Percentiles rank a stretch among this genome's conserved stretches.
Conservation (phyloP, 768 basidiomycete species). For the Kondoa malvinella region DNA sequence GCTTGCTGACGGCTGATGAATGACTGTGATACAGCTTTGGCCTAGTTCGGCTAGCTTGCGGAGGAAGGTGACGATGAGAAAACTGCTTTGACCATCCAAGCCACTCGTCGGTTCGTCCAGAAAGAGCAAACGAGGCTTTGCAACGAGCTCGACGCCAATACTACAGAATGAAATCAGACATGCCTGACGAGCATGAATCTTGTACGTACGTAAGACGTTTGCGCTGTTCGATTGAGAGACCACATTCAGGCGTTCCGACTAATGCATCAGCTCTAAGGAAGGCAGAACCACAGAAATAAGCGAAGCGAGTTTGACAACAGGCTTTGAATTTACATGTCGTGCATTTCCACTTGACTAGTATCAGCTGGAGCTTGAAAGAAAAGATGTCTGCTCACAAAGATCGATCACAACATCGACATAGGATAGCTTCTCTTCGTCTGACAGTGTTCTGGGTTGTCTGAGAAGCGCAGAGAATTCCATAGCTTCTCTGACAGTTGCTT, state of each 20-base stretch:
- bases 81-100: slow-evolving; percentile 32
- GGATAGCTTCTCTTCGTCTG: slow-evolving; percentile 31
- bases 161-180: slow-evolving; percentile 39
- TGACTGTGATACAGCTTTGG: slow-evolving; percentile 51
- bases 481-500: slow-evolving; percentile 35
- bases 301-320: too few species aligned
- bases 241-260: slow-evolving; percentile 34
- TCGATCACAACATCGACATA: slow-evolving; percentile 35
- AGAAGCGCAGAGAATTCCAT: slow-evolving; percentile 34
- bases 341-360: too few species aligned
- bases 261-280: slow-evolving; percentile 33
- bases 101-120: slow-evolving; percentile 80
- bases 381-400: slow-evolving; percentile 33
- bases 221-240: slow-evolving; percentile 33
- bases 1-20: slow-evolving; percentile 28
- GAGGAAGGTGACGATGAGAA: slow-evolving; percentile 42
- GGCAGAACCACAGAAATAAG: too few species aligned
- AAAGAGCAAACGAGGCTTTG: slow-evolving; percentile 69
- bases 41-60: slow-evolving; percentile 34
- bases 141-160: slow-evolving; percentile 69
- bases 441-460: slow-evolving; percentile 31
- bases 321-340: too few species aligned
- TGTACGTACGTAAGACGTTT: slow-evolving; percentile 45
- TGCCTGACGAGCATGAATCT: slow-evolving; percentile 28
- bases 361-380: too few species aligned